phyloP scores from a whole-genome alignment of 108 stramenopile genomes.

The Nitzschia sp. region DNA sequence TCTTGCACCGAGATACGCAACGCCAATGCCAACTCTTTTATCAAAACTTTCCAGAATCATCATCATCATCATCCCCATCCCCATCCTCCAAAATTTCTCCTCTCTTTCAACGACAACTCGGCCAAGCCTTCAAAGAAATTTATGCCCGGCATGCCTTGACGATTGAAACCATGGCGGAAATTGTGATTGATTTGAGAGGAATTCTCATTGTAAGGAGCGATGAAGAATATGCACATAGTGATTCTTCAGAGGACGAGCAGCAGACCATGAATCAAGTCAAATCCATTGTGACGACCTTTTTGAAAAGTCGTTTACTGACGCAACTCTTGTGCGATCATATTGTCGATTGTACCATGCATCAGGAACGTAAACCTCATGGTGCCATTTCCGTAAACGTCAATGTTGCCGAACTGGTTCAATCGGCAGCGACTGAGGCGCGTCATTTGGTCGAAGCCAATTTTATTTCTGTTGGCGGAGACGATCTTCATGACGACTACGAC shows the following conservation, averaged over 20 bases:
- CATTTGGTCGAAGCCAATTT: conserved; percentile 74
- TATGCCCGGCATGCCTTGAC: conserved; percentile 69
- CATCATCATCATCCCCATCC: background rate
- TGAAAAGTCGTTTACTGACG: conserved; percentile 50
- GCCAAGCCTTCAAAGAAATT: conserved; percentile 45
- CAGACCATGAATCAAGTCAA: background rate
- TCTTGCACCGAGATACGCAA: conserved; percentile 10
- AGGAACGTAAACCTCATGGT: conserved; percentile 26
- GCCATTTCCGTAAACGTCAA: conserved; percentile 46
- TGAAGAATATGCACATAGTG: background rate
- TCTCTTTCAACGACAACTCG: conserved; percentile 1
- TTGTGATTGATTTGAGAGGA: conserved; percentile 44
- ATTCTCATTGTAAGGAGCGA: background rate
- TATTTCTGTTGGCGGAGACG: conserved; percentile 11
- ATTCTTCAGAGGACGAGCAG: background rate
- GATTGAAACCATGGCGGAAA: conserved; percentile 69
- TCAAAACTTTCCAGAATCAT: background rate
- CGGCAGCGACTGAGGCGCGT: conserved; percentile 69
- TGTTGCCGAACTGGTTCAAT: conserved; percentile 45
- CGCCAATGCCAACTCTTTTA: conserved; percentile 1
- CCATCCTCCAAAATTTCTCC: background rate
- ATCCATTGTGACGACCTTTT: conserved; percentile 22
- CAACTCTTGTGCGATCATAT: conserved; percentile 74
- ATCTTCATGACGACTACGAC: background rate
- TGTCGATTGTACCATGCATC: conserved; percentile 1